These are phyloP conservation scores for Cinnamomum micranthum DNA, from an alignment of 164 flowering plant species.

Conservation along the genomic window DNA sequence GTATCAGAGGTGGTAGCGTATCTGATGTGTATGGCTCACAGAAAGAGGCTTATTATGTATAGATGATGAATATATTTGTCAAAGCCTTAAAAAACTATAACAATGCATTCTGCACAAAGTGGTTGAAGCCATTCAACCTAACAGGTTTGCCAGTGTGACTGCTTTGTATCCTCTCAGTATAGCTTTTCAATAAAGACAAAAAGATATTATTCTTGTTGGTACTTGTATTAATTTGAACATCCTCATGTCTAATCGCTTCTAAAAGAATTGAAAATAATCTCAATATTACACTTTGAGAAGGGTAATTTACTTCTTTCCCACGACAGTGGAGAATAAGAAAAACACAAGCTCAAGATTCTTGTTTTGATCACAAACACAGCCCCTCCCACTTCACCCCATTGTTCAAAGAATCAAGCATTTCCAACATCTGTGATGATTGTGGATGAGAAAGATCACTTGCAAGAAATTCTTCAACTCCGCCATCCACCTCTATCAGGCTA, in stretches of 20 bases:
- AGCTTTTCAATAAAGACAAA: neutral
- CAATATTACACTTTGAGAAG: neutral
- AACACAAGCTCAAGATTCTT: neutral
- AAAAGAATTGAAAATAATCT: neutral
- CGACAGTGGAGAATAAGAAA: neutral
- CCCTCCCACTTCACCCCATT: conserved; percentile 23
- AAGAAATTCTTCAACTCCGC: conserved; percentile 45
- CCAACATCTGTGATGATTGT: conserved; percentile 28
- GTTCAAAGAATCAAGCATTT: conserved; percentile 35
- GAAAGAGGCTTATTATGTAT: neutral
- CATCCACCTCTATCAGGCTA: conserved; percentile 59
- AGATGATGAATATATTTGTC: neutral
- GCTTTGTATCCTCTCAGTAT: neutral
- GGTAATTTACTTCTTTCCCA: neutral
- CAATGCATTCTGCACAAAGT: neutral
- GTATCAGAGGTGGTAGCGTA: neutral
- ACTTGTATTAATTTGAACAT: neutral
- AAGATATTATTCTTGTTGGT: neutral
- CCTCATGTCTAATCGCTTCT: neutral
- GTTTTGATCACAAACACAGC: neutral
- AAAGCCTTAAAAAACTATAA: neutral
- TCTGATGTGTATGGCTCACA: neutral
- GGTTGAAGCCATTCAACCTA: neutral
- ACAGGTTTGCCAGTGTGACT: neutral
- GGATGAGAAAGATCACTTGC: conserved; percentile 49